Evolutionary conservation across 495 filamentous ascomycete genomes (phyloP).

Genomic region (Neurospora pannonica): DNA sequence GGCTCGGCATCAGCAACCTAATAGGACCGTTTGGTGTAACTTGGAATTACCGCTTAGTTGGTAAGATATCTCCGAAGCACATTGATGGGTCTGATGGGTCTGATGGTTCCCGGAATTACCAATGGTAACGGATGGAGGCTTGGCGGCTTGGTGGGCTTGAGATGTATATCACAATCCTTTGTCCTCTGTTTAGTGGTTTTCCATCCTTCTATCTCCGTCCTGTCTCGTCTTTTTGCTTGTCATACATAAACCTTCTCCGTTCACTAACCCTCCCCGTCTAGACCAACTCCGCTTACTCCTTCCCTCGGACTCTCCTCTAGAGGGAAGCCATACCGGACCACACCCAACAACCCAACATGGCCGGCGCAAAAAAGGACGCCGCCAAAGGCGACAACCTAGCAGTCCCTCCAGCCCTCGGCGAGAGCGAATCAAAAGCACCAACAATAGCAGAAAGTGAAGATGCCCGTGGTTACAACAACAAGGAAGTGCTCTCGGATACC

Average conservation of each 20-base stretch:
- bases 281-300: neutral
- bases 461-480: neutral
- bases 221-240: neutral
- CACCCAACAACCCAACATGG: neutral
- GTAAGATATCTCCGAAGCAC: neutral
- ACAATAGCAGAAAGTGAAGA: neutral
- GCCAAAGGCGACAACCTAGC: neutral
- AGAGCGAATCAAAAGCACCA: neutral
- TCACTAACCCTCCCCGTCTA: neutral
- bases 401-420: neutral
- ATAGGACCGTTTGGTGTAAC: neutral
- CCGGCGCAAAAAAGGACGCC: neutral
- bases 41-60: neutral
- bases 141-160: neutral
- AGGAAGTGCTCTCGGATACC: neutral
- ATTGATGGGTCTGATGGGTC: neutral
- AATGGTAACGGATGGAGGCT: neutral
- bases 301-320: neutral
- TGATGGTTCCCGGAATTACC: neutral
- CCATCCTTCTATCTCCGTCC: neutral
- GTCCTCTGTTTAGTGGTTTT: neutral
- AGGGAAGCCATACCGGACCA: neutral
- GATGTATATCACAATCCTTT: neutral
- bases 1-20: neutral
- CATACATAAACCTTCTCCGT: neutral